Conservation (phyloP, 495 filamentous ascomycete species). For the Penicillium silybi region DNA sequence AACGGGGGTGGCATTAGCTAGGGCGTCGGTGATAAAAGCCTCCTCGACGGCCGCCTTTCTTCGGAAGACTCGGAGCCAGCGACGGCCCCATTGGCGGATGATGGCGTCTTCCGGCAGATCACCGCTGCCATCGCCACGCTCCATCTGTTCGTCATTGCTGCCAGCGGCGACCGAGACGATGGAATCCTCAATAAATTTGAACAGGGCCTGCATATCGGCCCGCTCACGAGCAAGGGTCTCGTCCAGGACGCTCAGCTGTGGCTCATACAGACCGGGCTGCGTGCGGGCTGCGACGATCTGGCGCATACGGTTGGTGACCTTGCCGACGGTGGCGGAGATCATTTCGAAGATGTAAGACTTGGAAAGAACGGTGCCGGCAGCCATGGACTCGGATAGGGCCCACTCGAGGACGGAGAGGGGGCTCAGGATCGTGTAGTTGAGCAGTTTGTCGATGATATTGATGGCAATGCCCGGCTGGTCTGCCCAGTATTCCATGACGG, state of each 20-base stretch:
- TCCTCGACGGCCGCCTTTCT: conserved; percentile 84
- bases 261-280: conserved; percentile 50
- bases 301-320: conserved; percentile 85
- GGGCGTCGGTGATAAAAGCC: conserved; percentile 46
- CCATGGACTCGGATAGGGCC: conserved; percentile 65
- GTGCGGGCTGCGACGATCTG: conserved; percentile 67
- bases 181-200: conserved; percentile 75
- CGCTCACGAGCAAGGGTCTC: conserved; percentile 63
- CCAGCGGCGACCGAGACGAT: conserved; percentile 69
- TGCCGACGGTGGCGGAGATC: conserved; percentile 78
- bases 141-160: conserved; percentile 66
- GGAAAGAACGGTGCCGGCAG: conserved; percentile 64
- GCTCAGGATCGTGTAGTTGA: conserved; percentile 93
- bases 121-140: conserved; percentile 44
- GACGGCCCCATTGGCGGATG: conserved; percentile 73
- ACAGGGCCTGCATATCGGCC: conserved; percentile 69
- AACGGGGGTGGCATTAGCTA: conserved; percentile 34
- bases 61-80: conserved; percentile 83
- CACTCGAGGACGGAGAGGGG: conserved; percentile 82
- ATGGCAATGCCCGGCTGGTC: conserved; percentile 91
- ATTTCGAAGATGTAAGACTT: conserved; percentile 81
- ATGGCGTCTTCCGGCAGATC: conserved; percentile 52
- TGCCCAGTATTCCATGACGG: conserved; percentile 89
- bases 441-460: conserved; percentile 90
- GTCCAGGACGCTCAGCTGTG: conserved; percentile 60